Conservation (phyloP, 2,329 filamentous ascomycete genomes). For the Fusarium sp. region DNA sequence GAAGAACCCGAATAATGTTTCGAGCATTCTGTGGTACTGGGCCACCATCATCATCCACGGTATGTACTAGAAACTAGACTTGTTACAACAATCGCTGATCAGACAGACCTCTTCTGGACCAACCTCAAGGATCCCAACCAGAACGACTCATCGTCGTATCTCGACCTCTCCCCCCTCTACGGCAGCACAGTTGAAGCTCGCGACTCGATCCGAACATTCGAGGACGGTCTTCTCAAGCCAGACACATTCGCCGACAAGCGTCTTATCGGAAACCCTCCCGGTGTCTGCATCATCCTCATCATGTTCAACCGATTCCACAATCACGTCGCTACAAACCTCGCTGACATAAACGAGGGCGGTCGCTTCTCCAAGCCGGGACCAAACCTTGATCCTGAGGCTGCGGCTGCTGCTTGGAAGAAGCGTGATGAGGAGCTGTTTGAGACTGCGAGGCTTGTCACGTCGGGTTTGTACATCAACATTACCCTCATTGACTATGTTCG, state of each 20-base stretch:
- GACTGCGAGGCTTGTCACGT: slow-evolving; percentile 79
- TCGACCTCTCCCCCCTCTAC: slow-evolving; percentile 78
- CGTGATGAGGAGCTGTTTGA: slow-evolving; percentile 84
- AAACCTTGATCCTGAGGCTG: slow-evolving; percentile 60
- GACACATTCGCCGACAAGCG: slow-evolving; percentile 79
- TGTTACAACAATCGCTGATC: fast-evolving
- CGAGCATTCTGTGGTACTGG: slow-evolving; percentile 78
- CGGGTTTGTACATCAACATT: slow-evolving; percentile 82
- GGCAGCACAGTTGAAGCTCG: slow-evolving; percentile 75
- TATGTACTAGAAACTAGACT: slow-evolving; percentile 41
- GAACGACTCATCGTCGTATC: slow-evolving; percentile 76
- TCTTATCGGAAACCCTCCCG: slow-evolving; percentile 76
- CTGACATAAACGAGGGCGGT: slow-evolving; percentile 85
- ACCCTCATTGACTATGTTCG: slow-evolving; percentile 82
- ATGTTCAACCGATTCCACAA: slow-evolving; percentile 93
- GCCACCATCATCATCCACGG: slow-evolving; percentile 79
- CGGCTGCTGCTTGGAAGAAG: slow-evolving; percentile 68
- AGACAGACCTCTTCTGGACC: slow-evolving; percentile 75
- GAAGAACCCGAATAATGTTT: slow-evolving; percentile 77
- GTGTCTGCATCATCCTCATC: slow-evolving; percentile 76
- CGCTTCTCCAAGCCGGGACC: slow-evolving; percentile 76
- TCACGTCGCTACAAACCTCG: slow-evolving; percentile 81
- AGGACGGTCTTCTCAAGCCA: slow-evolving; percentile 77
- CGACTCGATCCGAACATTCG: slow-evolving; percentile 74
- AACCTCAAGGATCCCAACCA: slow-evolving; percentile 68